phyloP scores from a whole-genome alignment of 768 basidiomycete genomes.

The Flagelloscypha sp. region DNA sequence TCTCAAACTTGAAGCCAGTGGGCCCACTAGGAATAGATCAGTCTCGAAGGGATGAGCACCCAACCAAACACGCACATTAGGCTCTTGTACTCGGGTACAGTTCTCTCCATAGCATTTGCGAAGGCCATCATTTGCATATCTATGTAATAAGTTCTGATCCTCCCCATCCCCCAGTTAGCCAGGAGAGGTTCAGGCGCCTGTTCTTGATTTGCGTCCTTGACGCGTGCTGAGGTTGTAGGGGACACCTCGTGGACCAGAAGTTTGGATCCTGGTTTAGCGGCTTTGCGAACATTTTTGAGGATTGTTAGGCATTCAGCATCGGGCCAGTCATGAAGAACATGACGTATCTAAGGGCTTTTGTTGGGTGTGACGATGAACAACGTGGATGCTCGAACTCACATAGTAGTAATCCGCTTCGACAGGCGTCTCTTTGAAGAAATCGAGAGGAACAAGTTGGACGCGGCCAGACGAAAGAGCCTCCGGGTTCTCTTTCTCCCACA shows the following conservation, averaged over 20 bases:
- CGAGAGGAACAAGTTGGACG: slow-evolving; percentile 16
- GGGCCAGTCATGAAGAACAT: slow-evolving; percentile 25
- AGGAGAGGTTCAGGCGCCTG: slow-evolving; percentile 38
- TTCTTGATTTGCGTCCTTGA: slow-evolving; percentile 4
- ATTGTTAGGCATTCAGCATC: slow-evolving; percentile 14
- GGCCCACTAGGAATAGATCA: too few species aligned
- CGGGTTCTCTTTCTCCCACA: too few species aligned
- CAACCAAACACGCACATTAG: slow-evolving; percentile 27
- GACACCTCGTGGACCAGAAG: slow-evolving; percentile 11
- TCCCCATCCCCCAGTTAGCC: slow-evolving; percentile 38
- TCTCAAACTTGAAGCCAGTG: slow-evolving; percentile 27
- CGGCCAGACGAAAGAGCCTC: too few species aligned
- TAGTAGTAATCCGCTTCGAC: slow-evolving; percentile 17
- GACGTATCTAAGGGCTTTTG: too few species aligned
- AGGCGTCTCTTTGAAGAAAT: slow-evolving; percentile 19
- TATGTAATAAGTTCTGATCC: slow-evolving; percentile 30
- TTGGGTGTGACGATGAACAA: too few species aligned
- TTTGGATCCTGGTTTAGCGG: slow-evolving; percentile 13
- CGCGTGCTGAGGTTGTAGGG: slow-evolving; percentile 20
- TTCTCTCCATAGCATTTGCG: slow-evolving; percentile 35
- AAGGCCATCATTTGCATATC: slow-evolving; percentile 39
- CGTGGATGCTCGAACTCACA: too few species aligned
- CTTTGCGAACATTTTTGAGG: slow-evolving; percentile 15
- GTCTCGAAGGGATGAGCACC: too few species aligned
- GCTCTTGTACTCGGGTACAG: slow-evolving; percentile 28